phyloP scores from a whole-genome alignment of 306 rosid genomes.

The Sicyos baderoa region DNA sequence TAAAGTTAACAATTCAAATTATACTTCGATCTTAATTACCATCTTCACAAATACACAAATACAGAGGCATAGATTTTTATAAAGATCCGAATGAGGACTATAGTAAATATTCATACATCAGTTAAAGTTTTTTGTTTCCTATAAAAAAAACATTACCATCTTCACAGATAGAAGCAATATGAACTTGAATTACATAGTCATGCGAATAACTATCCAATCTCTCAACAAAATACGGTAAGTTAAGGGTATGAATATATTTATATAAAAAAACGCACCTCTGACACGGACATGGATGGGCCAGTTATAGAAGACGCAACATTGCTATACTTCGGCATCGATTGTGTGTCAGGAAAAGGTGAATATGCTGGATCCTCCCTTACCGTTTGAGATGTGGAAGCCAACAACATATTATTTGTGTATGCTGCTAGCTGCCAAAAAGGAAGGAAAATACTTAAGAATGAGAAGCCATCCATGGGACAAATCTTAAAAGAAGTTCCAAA shows the following conservation, averaged over 20 bases:
- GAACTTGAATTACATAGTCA: too few species aligned
- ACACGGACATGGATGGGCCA: slow-evolving; percentile 50
- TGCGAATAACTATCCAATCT: too few species aligned
- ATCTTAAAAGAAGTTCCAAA: neutral
- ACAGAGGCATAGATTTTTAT: too few species aligned
- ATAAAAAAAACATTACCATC: too few species aligned
- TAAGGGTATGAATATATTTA: slow-evolving; percentile 6
- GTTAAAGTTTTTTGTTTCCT: too few species aligned
- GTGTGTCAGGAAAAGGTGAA: slow-evolving; percentile 79
- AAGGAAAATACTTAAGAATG: neutral
- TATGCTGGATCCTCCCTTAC: slow-evolving; percentile 81
- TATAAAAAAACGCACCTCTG: slow-evolving; percentile 52
- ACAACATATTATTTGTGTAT: slow-evolving; percentile 57
- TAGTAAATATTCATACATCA: too few species aligned
- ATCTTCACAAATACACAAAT: too few species aligned
- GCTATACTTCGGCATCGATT: slow-evolving; percentile 72
- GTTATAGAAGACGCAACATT: slow-evolving; percentile 74
- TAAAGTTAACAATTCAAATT: too few species aligned
- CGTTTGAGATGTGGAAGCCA: slow-evolving; percentile 70
- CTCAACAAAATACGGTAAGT: slow-evolving; percentile 6
- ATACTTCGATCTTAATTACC: too few species aligned
- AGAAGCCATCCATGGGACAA: slow-evolving; percentile 8
- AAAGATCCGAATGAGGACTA: too few species aligned
- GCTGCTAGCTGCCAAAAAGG: slow-evolving; percentile 52
- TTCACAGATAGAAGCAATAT: too few species aligned